A percentile compares a stretch with the other conserved stretches of the same genome.
Evolutionary conservation across 495 filamentous ascomycete genomes (phyloP).

Genomic region (Daldinia vernicosa): DNA sequence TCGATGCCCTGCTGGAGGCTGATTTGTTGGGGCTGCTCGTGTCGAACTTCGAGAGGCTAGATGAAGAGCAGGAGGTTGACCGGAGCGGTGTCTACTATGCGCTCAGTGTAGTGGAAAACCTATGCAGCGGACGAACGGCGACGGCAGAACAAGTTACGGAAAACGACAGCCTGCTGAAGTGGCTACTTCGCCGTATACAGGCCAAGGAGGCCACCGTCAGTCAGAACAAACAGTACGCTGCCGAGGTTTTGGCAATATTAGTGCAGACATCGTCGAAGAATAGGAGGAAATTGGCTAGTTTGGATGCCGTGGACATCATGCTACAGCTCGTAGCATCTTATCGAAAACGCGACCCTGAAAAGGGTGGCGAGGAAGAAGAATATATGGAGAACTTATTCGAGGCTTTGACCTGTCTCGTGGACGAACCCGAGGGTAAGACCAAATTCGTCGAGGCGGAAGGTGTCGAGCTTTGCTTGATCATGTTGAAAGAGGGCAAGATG

Average conservation of each 20-base stretch:
- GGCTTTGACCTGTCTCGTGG: conserved; percentile 78
- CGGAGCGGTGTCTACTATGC: conserved; percentile 86
- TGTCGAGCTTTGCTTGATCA: conserved; percentile 88
- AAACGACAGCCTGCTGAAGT: conserved; percentile 72
- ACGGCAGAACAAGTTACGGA: conserved; percentile 73
- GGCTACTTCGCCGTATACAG: conserved; percentile 72
- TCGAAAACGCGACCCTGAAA: conserved; percentile 85
- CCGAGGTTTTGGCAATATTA: conserved; percentile 90
- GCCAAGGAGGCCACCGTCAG: conserved; percentile 52
- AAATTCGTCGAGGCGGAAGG: conserved; percentile 92
- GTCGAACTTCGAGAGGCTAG: conserved; percentile 82
- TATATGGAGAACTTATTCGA: conserved; percentile 95
- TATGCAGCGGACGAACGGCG: conserved; percentile 72
- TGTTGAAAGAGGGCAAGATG: conserved; percentile 77
- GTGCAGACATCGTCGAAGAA: conserved; percentile 69
- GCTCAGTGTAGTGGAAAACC: conserved; percentile 83
- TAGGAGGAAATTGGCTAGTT: conserved; percentile 65
- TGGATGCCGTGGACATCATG: conserved; percentile 80
- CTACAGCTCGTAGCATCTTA: conserved; percentile 89
- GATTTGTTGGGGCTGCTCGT: conserved; percentile 85
- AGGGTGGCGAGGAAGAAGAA: conserved; percentile 90
- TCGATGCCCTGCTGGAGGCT: conserved; percentile 82
- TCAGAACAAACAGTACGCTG: conserved; percentile 96
- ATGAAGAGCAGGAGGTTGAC: conserved; percentile 82
- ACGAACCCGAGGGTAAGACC: conserved; percentile 76